These are phyloP conservation scores for Tirmania nivea DNA, from an alignment of 495 filamentous ascomycete genomes.

Conservation along the genomic window DNA sequence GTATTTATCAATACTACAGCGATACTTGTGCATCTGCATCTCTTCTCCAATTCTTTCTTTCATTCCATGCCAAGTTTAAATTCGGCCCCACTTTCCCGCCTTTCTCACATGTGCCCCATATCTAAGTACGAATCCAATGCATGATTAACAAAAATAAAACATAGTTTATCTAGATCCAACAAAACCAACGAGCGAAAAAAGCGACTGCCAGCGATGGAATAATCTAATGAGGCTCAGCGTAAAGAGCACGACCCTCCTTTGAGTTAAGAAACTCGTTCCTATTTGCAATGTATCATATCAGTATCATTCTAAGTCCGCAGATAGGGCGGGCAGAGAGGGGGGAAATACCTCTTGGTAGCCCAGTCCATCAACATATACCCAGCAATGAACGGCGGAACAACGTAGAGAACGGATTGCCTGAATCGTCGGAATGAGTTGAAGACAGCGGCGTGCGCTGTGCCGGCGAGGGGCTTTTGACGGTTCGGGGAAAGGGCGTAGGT, in stretches of 20 bases:
- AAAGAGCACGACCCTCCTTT: conserved; percentile 54
- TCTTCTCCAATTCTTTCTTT: no score
- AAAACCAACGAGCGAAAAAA: not conserved
- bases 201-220: not conserved
- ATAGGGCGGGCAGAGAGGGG: conserved; percentile 12
- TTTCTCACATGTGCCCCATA: no score
- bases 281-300: not conserved
- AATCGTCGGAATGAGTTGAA: conserved; percentile 27
- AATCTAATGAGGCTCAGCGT: conserved; percentile 26
- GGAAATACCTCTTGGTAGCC: conserved; percentile 53
- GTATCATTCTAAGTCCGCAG: not conserved
- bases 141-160: not conserved
- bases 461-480: conserved; percentile 42
- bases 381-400: conserved; percentile 50
- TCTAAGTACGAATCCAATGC: no score
- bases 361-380: conserved; percentile 66
- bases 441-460: conserved; percentile 37
- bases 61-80: no score
- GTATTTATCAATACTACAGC: no score
- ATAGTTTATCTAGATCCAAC: not conserved
- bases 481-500: conserved; percentile 41
- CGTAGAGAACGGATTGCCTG: conserved; percentile 40
- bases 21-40: no score
- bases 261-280: conserved; percentile 89
- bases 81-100: no score